Percentiles rank a stretch among this genome's conserved stretches.
Conservation (phyloP, 2,329 filamentous ascomycete species). For the Eutypa lata region DNA sequence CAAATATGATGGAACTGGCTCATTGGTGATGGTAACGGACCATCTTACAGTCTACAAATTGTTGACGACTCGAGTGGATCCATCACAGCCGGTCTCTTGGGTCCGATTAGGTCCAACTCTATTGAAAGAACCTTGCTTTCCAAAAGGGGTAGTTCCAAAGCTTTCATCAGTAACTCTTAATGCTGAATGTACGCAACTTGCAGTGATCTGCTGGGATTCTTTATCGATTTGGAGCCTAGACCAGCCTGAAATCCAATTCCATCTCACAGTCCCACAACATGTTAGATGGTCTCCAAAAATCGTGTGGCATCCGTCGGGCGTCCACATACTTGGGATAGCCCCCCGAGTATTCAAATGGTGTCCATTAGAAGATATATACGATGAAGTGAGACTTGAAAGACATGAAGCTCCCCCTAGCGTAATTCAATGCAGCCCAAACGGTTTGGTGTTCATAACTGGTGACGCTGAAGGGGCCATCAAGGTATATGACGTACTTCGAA, state of each 20-base stretch:
- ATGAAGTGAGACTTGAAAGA: conserved; percentile 12
- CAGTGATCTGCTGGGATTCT: conserved; percentile 11
- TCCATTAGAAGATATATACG: conserved; percentile 13
- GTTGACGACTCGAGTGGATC: background rate
- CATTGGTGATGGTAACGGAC: conserved; percentile 8
- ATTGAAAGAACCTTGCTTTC: conserved; percentile 10
- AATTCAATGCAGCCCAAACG: conserved; percentile 12
- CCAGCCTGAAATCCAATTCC: conserved; percentile 16
- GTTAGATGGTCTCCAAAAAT: conserved; percentile 3
- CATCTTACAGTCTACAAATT: conserved; percentile 6
- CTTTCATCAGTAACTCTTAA: conserved; percentile 15
- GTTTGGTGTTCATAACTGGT: conserved; percentile 13
- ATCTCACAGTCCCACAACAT: conserved; percentile 13
- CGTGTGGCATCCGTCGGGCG: conserved; percentile 18
- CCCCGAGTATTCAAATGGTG: conserved; percentile 24
- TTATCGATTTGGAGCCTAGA: conserved; percentile 16
- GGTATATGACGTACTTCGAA: conserved; percentile 15
- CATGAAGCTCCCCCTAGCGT: conserved; percentile 6
- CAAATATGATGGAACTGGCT: conserved; percentile 6
- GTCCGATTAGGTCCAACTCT: background rate
- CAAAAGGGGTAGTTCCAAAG: conserved; percentile 8
- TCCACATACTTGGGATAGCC: conserved; percentile 19
- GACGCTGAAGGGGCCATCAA: conserved; percentile 12
- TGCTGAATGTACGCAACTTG: conserved; percentile 14
- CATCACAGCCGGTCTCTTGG: background rate